A percentile compares a stretch with the other conserved stretches of the same genome.
These are phyloP conservation scores for Vigna nakashimae DNA, from an alignment of 306 rosid genomes.

Conservation along the genomic window DNA sequence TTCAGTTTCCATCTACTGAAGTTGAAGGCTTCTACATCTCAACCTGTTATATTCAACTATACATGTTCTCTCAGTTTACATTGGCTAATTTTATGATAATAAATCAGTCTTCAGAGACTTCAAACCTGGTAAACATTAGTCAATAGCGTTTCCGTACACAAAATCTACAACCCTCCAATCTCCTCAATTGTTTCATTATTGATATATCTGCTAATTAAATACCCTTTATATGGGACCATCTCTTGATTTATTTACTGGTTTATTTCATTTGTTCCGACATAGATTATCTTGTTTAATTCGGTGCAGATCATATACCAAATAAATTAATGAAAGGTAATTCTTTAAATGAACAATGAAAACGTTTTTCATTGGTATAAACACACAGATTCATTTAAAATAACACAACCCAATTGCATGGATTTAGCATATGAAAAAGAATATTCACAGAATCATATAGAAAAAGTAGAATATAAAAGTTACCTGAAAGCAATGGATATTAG, in stretches of 20 bases:
- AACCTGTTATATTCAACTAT: background rate
- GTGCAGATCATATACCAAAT: constrained; percentile 4
- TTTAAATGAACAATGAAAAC: background rate
- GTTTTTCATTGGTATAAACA: constrained; percentile 17
- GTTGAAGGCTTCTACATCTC: background rate
- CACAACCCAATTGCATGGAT: constrained; percentile 32
- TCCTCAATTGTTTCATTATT: background rate
- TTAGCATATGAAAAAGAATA: constrained; percentile 48
- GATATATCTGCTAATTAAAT: constrained; percentile 14
- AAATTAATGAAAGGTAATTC: background rate
- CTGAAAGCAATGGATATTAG: constrained; percentile 44
- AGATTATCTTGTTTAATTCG: background rate
- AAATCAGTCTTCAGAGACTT: constrained; percentile 28
- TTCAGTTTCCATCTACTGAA: constrained; percentile 3
- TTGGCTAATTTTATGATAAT: constrained; percentile 27
- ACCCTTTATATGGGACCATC: background rate
- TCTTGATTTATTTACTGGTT: constrained; percentile 21
- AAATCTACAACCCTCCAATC: constrained; percentile 37
- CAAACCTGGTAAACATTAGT: constrained; percentile 43
- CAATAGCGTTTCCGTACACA: constrained; percentile 48
- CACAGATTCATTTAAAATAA: constrained; percentile 4
- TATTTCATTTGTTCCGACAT: constrained; percentile 28
- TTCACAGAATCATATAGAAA: constrained; percentile 41
- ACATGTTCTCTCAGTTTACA: constrained; percentile 12
- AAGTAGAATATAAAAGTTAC: constrained; percentile 40